Evolutionary conservation across 192 early-diverging fungal species (phyloP).

Genomic region (Funneliformis geosporum): DNA sequence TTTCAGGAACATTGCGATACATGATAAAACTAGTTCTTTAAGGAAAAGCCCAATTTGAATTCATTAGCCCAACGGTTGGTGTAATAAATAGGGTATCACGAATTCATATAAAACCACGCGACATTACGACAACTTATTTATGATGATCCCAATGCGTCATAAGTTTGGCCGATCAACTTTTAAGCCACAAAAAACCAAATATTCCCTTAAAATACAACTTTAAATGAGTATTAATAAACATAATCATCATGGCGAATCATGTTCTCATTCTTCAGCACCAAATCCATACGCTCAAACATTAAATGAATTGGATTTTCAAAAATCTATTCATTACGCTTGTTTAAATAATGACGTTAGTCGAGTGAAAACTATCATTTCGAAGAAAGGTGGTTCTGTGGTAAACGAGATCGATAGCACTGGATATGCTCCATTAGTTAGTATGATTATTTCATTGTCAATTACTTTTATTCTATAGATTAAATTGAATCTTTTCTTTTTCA

Average conservation of each 20-base stretch:
- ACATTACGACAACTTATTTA: no score
- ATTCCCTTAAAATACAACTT: no score
- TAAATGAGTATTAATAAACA: neutral
- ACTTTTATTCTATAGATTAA: neutral
- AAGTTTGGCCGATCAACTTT: no score
- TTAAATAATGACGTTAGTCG: neutral
- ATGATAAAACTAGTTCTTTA: no score
- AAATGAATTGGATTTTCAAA: slow-evolving; percentile 23
- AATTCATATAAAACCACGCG: no score
- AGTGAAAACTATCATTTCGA: slow-evolving; percentile 14
- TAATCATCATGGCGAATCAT: neutral
- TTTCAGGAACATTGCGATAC: no score
- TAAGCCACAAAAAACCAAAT: no score
- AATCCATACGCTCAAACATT: slow-evolving; percentile 13
- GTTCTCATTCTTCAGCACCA: neutral
- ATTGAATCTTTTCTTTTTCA: neutral
- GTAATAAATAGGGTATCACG: no score
- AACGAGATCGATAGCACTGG: slow-evolving; percentile 20
- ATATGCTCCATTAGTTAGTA: slow-evolving; percentile 23
- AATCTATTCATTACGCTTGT: slow-evolving; percentile 26
- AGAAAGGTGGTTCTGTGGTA: slow-evolving; percentile 6
- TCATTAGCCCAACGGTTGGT: no score
- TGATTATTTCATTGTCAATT: neutral
- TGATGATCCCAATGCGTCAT: no score
- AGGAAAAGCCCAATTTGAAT: no score